Base-by-base conservation (phyloP, 768 basidiomycete species). In the Suillus cothurnatus region DNA sequence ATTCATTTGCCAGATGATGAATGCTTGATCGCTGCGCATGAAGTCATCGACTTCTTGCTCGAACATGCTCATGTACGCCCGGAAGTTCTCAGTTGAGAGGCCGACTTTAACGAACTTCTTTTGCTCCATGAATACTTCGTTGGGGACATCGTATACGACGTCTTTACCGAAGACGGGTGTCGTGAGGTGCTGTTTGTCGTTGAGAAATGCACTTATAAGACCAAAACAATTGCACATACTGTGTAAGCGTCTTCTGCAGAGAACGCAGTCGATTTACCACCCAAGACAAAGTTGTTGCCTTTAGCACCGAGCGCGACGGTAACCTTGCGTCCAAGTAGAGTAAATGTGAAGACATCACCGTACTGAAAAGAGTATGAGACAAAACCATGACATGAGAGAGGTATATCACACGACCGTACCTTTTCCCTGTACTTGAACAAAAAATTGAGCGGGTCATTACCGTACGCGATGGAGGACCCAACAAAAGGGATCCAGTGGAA, bases 21-120 rank as follows among this genome's bases (percentile, higher is more conserved):
- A 94, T 34, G 81, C 74, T 5, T 84, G 65, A 68, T 97, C 94
- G 64, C 81, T 81, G 45, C 79, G 78, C 76, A 97, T 80, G 76
- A 89, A 95, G 36, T 89, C 81, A 39, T 88, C 84, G 47, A 92
- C 86, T 73, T 92, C 91, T 49, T 92, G 84, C 65, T 88, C 88
- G 64, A 94, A 89, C 86, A 93, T 89, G 59, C 88, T 87, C 23
- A 88, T 84, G 61, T 99, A 99, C 36, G 88, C 83, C 49, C 90
- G 87, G 77, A 99, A 88, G 77, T 95, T 96, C 32, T 99, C 96
- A 15, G 87, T 88, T 12, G 95, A 93, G 23, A 99, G 87, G 31
- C 97, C 96, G 67, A 95, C 89, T 81, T 99, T 99, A 77, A 99
- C 91, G 73, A 98, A 98, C 75, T 91, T 92, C 84, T 99, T 99